Conservation (phyloP, 177 flowering plant species). For the Vitis hybrid region DNA sequence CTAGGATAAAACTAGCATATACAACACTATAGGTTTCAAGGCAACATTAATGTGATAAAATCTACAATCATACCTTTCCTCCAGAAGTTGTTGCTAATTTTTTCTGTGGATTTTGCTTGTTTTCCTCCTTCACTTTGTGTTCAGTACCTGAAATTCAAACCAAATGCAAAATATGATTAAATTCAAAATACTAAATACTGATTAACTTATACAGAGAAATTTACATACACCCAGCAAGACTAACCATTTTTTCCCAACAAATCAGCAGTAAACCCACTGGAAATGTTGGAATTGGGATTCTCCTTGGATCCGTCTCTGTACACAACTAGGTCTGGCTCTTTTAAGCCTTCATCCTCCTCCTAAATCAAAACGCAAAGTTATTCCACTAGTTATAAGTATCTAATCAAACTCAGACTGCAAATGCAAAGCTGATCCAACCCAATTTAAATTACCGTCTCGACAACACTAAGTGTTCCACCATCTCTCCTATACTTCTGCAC, state of each 20-base stretch:
- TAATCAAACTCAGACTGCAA: background rate
- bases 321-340: conserved; percentile 56
- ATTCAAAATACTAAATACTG: background rate
- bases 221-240: conserved; percentile 10
- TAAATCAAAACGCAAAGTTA: conserved; percentile 25
- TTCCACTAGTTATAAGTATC: background rate
- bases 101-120: conserved; percentile 9
- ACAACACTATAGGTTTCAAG: no score
- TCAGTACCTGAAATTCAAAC: conserved; percentile 23
- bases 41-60: background rate
- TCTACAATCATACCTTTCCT: conserved; percentile 11
- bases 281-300: conserved; percentile 17
- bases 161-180: background rate
- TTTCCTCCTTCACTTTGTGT: conserved; percentile 15
- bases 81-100: background rate
- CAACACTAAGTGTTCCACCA: conserved; percentile 38
- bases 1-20: no score
- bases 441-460: conserved; percentile 49
- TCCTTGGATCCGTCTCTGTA: conserved; percentile 41
- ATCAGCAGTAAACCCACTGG: conserved; percentile 9
- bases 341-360: conserved; percentile 55
- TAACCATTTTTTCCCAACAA: conserved; percentile 37
- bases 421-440: background rate
- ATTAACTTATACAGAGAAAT: background rate
- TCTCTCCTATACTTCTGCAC: conserved; percentile 59